Percentiles rank a stretch among this genome's conserved stretches.
These are phyloP conservation scores for Sporothrix humicola DNA, from an alignment of 2,329 filamentous ascomycete species.

Conservation along the genomic window DNA sequence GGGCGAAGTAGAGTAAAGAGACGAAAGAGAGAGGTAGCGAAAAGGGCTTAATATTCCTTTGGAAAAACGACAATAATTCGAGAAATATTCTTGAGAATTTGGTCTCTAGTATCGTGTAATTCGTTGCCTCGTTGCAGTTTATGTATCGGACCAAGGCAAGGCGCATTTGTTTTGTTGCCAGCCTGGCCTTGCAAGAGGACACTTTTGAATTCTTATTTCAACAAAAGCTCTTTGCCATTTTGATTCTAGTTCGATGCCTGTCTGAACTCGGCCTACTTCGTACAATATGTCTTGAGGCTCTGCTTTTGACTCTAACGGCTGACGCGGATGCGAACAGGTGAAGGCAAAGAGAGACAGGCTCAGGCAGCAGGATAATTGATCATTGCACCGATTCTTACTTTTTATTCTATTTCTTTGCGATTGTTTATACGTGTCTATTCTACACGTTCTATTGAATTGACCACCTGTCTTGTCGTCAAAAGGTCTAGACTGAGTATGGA, in stretches of 20 bases:
- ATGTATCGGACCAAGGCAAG: neutral
- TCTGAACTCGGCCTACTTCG: neutral
- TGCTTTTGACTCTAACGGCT: neutral
- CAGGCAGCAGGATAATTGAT: constrained; percentile 15
- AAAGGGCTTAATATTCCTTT: neutral
- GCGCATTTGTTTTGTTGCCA: constrained; percentile 17
- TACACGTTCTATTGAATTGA: neutral
- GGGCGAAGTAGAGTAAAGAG: neutral
- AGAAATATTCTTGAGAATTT: neutral
- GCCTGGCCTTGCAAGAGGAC: constrained; percentile 23
- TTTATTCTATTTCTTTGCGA: neutral
- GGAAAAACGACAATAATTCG: no score
- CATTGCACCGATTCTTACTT: constrained; percentile 2
- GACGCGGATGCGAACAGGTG: neutral
- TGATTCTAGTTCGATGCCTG: neutral
- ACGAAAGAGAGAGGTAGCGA: neutral
- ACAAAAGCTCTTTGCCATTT: neutral
- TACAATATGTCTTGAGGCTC: neutral
- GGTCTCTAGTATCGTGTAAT: constrained; percentile 8
- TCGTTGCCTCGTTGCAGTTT: neutral
- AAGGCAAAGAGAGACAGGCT: neutral
- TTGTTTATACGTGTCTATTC: constrained; percentile 12
- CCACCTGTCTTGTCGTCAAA: neutral
- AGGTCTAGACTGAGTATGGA: neutral
- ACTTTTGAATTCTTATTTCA: neutral